phyloP scores from a whole-genome alignment of 2,329 filamentous ascomycete genomes.

The Alternaria panax region DNA sequence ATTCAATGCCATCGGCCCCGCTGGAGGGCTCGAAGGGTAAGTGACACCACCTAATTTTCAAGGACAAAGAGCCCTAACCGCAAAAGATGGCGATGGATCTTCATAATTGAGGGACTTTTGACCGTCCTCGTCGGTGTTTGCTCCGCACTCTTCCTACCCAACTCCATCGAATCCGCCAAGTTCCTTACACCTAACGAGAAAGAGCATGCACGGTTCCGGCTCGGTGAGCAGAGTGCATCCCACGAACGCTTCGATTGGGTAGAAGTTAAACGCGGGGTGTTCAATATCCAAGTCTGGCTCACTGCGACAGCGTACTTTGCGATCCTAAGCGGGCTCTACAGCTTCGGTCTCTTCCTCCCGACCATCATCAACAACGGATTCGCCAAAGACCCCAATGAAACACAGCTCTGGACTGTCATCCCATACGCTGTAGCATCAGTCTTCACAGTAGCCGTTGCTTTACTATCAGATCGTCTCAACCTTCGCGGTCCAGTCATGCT shows the following conservation, averaged over 20 bases:
- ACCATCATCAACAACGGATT: slow-evolving; percentile 69
- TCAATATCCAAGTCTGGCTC: slow-evolving; percentile 69
- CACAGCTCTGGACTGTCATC: slow-evolving; percentile 70
- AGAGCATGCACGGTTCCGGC: slow-evolving; percentile 56
- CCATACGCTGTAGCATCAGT: slow-evolving; percentile 68
- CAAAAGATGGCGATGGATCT: slow-evolving; percentile 66
- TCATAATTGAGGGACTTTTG: slow-evolving; percentile 65
- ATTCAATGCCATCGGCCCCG: slow-evolving; percentile 65
- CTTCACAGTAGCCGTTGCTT: slow-evolving; percentile 60
- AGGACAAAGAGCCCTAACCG: too few relatives aligned
- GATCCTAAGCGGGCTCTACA: slow-evolving; percentile 66
- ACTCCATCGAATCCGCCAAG: slow-evolving; percentile 60
- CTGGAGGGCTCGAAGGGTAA: slow-evolving; percentile 59
- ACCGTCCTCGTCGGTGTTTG: slow-evolving; percentile 62
- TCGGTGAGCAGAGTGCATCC: slow-evolving; percentile 48
- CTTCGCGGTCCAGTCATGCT: slow-evolving; percentile 70
- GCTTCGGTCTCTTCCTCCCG: slow-evolving; percentile 70
- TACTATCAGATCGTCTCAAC: slow-evolving; percentile 67
- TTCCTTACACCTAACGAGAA: slow-evolving; percentile 64
- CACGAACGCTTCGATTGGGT: slow-evolving; percentile 65
- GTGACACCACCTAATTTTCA: too few relatives aligned
- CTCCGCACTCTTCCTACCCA: slow-evolving; percentile 64
- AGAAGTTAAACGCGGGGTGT: slow-evolving; percentile 67
- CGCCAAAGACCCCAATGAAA: slow-evolving; percentile 63
- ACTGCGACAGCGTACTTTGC: slow-evolving; percentile 68